Conservation (phyloP, 1,284 basidiomycete genomes). For the Microbotryomycetes sp. region DNA sequence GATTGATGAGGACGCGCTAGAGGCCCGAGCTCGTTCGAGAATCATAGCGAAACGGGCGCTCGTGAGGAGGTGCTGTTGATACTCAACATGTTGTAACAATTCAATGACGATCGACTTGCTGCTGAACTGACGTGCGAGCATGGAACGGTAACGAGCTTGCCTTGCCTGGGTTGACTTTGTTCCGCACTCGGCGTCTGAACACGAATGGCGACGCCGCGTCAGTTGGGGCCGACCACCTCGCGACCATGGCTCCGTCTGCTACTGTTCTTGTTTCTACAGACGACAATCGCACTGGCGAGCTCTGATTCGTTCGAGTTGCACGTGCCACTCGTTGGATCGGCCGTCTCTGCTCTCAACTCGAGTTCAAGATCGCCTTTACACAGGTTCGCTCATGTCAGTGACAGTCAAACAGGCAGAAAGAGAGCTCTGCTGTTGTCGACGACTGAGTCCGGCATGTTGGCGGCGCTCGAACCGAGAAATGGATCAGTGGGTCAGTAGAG, state of each 20-base stretch:
- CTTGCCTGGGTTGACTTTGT: no score
- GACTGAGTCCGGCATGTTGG: slow-evolving; percentile 70
- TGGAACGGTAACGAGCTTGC: no score
- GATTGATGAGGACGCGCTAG: no score
- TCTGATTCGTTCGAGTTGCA: slow-evolving; percentile 85
- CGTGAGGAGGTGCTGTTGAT: no score
- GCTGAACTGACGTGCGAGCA: no score
- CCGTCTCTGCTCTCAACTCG: slow-evolving; percentile 42
- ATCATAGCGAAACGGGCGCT: no score
- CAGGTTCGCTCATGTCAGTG: background rate
- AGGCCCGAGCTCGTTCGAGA: no score
- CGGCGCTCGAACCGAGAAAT: slow-evolving; percentile 62
- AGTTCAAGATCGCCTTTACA: slow-evolving; percentile 5
- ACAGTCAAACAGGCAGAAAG: slow-evolving; percentile 7
- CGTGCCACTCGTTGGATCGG: slow-evolving; percentile 63
- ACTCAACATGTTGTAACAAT: no score
- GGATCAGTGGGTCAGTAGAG: slow-evolving; percentile 62
- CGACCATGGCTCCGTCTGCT: background rate
- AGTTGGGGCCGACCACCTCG: background rate
- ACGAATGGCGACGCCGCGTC: background rate
- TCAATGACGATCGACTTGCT: no score
- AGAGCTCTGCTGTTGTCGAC: slow-evolving; percentile 58
- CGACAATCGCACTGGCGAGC: slow-evolving; percentile 4
- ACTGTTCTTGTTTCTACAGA: background rate
- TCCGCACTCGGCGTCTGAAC: background rate